Conservation (phyloP, 2,329 filamentous ascomycete genomes). For the Alternaria alternata region DNA sequence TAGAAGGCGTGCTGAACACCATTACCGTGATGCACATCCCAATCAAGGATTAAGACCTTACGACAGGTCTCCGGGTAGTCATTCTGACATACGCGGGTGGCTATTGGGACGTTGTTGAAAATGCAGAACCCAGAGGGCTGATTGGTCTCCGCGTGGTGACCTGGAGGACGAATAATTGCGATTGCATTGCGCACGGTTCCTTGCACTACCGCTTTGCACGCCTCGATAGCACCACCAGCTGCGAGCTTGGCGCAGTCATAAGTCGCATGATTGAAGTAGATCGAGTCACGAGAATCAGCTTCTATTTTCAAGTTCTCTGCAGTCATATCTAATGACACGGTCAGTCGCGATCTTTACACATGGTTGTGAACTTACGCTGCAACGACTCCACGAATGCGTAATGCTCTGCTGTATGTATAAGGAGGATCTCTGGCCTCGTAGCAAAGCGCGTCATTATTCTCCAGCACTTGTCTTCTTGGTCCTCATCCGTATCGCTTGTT, state of each 20-base stretch:
- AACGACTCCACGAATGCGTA: constrained; percentile 77
- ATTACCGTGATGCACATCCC: constrained; percentile 83
- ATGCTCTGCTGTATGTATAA: constrained; percentile 80
- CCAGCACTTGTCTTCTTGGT: constrained; percentile 62
- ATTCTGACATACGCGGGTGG: constrained; percentile 83
- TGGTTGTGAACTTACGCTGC: constrained; percentile 47
- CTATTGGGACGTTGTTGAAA: constrained; percentile 97
- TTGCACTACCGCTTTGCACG: constrained; percentile 86
- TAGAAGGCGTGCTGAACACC: constrained; percentile 98
- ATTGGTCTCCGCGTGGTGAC: constrained; percentile 90
- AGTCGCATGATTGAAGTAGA: constrained; percentile 76
- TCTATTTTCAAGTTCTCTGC: constrained; percentile 72
- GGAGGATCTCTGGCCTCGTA: constrained; percentile 78
- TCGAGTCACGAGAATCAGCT: constrained; percentile 60
- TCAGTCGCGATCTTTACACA: constrained; percentile 21
- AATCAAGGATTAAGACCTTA: constrained; percentile 92
- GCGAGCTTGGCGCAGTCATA: constrained; percentile 83
- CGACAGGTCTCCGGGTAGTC: constrained; percentile 82
- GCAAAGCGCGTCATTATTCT: constrained; percentile 82
- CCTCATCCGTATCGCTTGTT: constrained; percentile 59
- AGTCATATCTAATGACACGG: constrained; percentile 47
- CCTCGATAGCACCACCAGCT: constrained; percentile 93
- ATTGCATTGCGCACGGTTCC: constrained; percentile 92
- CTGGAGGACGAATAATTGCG: constrained; percentile 91
- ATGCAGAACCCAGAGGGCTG: constrained; percentile 93